Conservation (phyloP, 2,329 filamentous ascomycete species). For the Colletotrichum falcatum region DNA sequence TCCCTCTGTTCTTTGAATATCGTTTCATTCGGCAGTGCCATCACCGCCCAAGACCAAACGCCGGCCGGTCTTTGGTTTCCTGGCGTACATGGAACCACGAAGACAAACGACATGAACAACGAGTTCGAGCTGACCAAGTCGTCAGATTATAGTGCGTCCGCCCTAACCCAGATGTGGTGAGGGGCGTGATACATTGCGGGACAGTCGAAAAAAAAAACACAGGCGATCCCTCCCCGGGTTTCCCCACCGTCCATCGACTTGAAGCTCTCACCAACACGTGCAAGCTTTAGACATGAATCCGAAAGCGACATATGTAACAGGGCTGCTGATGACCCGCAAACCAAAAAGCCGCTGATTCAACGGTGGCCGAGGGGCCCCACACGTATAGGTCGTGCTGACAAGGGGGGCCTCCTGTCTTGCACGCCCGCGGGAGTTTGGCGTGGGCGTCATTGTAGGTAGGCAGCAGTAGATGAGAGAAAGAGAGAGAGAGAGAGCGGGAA, state of each 20-base stretch:
- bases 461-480: not conserved
- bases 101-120: not conserved
- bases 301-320: not conserved
- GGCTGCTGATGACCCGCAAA: not conserved
- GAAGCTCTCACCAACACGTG: not conserved
- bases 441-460: not conserved
- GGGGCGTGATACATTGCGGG: not conserved
- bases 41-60: not conserved
- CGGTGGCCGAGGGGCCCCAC: not conserved
- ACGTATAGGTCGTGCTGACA: not conserved
- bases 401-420: not conserved
- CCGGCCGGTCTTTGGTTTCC: not conserved
- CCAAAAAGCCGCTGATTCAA: not conserved
- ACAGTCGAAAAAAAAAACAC: no score
- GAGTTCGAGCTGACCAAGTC: not conserved
- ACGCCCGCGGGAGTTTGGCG: not conserved
- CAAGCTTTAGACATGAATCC: not conserved
- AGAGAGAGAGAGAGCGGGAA: not conserved
- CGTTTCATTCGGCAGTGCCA: not conserved
- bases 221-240: not conserved
- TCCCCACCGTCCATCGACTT: not conserved
- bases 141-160: constrained; percentile 2
- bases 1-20: not conserved
- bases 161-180: not conserved
- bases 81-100: not conserved